Evolutionary conservation across 306 rosid species (phyloP).

Genomic region (Prinsepia uniflora): DNA sequence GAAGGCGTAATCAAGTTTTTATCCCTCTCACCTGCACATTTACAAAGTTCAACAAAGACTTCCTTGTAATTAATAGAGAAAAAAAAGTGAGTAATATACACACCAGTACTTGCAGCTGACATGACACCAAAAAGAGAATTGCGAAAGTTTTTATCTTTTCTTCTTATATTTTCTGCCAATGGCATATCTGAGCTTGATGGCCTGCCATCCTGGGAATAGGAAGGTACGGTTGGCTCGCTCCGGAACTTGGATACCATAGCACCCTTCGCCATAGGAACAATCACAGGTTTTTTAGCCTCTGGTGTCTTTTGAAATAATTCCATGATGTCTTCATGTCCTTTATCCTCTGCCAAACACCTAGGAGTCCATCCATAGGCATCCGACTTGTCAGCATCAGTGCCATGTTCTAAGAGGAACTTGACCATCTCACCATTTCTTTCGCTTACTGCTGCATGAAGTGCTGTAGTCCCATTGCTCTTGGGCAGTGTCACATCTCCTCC

Average conservation of each 20-base stretch:
- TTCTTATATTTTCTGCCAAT: constrained; percentile 16
- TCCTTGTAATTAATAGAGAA: background rate
- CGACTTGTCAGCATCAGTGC: constrained; percentile 43
- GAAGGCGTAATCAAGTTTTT: background rate
- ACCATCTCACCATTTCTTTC: constrained; percentile 51
- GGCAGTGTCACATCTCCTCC: constrained; percentile 44
- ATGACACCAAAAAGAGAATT: constrained; percentile 67
- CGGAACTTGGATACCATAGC: constrained; percentile 23
- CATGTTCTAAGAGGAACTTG: constrained; percentile 46
- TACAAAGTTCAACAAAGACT: background rate
- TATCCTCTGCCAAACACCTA: constrained; percentile 48
- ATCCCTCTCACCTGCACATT: constrained; percentile 35
- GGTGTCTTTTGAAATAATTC: constrained; percentile 28
- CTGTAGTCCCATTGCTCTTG: constrained; percentile 38
- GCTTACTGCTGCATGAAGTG: constrained; percentile 53
- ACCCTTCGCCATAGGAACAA: constrained; percentile 15
- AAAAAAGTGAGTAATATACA: constrained; percentile 8
- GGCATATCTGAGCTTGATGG: background rate
- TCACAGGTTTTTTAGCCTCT: background rate
- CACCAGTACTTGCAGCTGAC: constrained; percentile 44
- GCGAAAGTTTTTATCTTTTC: constrained; percentile 31
- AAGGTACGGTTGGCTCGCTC: constrained; percentile 35
- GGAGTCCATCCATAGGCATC: constrained; percentile 59
- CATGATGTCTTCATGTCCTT: constrained; percentile 46
- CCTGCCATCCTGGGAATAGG: constrained; percentile 20